A percentile compares a stretch with the other conserved stretches of the same genome.
These are phyloP conservation scores for Medicago ruthenica DNA, from an alignment of 306 rosid genomes.

Conservation along the genomic window DNA sequence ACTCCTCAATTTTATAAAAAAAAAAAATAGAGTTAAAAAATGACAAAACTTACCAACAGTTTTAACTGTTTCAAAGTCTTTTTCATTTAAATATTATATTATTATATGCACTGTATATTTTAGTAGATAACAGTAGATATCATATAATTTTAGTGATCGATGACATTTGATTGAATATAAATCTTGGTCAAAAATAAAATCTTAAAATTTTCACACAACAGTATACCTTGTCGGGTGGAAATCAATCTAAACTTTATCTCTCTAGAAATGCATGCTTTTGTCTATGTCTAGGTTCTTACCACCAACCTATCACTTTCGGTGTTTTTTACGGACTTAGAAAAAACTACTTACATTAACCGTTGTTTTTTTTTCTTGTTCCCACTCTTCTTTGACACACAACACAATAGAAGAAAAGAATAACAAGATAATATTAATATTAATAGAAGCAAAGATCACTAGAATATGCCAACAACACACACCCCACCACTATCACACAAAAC, in stretches of 20 bases:
- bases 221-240: conserved; percentile 82
- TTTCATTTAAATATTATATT: too few species aligned
- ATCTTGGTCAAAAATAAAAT: conserved; percentile 50
- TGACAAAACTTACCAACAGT: too few species aligned
- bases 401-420: not conserved
- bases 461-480: conserved; percentile 34
- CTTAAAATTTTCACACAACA: conserved; percentile 69
- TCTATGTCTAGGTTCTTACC: conserved; percentile 44
- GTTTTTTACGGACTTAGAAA: conserved; percentile 54
- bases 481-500: conserved; percentile 20
- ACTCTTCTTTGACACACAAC: not conserved
- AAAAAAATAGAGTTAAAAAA: too few species aligned
- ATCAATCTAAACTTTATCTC: conserved; percentile 38
- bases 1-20: too few species aligned
- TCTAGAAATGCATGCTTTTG: not conserved
- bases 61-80: too few species aligned
- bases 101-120: too few species aligned
- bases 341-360: conserved; percentile 42
- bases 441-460: not conserved
- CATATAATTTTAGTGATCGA: not conserved
- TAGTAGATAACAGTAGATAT: not conserved
- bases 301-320: conserved; percentile 62
- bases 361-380: conserved; percentile 18
- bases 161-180: conserved; percentile 40
- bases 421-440: not conserved